A percentile compares a stretch with the other conserved stretches of the same genome.
These are phyloP conservation scores for Aspergillus spinulosporus DNA, from an alignment of 2,329 filamentous ascomycete species.

Conservation along the genomic window DNA sequence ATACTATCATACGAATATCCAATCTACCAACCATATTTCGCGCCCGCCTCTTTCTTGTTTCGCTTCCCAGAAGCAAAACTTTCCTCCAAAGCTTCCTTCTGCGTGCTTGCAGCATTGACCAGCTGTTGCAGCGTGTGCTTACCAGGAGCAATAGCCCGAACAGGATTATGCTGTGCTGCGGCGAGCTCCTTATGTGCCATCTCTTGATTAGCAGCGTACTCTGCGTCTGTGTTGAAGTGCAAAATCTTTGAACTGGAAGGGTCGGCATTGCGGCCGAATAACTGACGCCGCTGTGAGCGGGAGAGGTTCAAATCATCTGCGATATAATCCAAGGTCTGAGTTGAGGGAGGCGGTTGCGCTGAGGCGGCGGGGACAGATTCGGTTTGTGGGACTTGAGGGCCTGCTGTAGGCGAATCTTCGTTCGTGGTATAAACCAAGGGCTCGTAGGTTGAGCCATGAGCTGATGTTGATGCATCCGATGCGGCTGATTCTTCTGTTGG, in stretches of 20 bases:
- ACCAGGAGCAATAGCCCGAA: slow-evolving; percentile 77
- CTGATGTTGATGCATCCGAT: slow-evolving; percentile 8
- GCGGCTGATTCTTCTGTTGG: slow-evolving; percentile 25
- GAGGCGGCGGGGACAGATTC: background rate
- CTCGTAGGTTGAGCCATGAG: slow-evolving; percentile 35
- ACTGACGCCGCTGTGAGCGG: slow-evolving; percentile 71
- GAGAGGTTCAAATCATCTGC: slow-evolving; percentile 79
- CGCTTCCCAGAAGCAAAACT: slow-evolving; percentile 79
- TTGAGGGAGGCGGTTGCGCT: slow-evolving; percentile 12
- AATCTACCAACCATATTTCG: slow-evolving; percentile 75
- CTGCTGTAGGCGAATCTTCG: slow-evolving; percentile 23
- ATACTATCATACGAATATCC: background rate
- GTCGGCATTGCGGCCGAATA: slow-evolving; percentile 69
- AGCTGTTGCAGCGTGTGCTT: slow-evolving; percentile 89
- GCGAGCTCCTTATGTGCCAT: slow-evolving; percentile 63
- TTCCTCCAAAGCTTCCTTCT: slow-evolving; percentile 86
- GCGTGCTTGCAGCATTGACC: slow-evolving; percentile 76
- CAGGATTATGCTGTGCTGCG: slow-evolving; percentile 70
- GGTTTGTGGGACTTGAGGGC: slow-evolving; percentile 18
- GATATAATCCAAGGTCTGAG: slow-evolving; percentile 66
- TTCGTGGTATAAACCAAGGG: slow-evolving; percentile 43
- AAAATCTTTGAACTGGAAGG: slow-evolving; percentile 65
- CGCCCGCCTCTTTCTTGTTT: slow-evolving; percentile 79
- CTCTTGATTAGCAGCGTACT: slow-evolving; percentile 83
- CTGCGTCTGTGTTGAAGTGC: slow-evolving; percentile 84